Conservation (phyloP, 1,139 yeast genomes). For the Hansenula anomala region DNA sequence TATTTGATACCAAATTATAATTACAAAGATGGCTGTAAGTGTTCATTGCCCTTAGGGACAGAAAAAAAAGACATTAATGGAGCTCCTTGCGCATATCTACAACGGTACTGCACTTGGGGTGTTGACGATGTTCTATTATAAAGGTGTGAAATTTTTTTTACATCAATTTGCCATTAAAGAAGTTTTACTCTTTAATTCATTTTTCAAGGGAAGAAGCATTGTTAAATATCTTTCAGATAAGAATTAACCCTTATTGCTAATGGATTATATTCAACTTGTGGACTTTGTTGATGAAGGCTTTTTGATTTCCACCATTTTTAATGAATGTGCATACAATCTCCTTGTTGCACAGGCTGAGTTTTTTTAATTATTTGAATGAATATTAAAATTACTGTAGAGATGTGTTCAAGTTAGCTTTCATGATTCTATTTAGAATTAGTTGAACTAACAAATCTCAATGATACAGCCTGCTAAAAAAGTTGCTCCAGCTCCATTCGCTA, state of each 20-base stretch:
- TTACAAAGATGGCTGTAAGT: neutral
- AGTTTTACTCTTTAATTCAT: too few relatives aligned
- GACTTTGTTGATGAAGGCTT: neutral
- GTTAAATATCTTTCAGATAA: too few relatives aligned
- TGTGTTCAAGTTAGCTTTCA: slow-evolving; percentile 1
- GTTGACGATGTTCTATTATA: slow-evolving; percentile 18
- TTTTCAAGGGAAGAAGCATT: too few relatives aligned
- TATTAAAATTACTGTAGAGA: slow-evolving; percentile 16
- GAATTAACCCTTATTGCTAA: too few relatives aligned
- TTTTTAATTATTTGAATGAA: too few relatives aligned
- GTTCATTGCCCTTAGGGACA: too few relatives aligned
- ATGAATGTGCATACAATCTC: slow-evolving; percentile 1
- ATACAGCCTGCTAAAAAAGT: slow-evolving; percentile 74
- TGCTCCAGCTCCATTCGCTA: slow-evolving; percentile 69
- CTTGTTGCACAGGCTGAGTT: slow-evolving; percentile 15
- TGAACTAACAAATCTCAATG: slow-evolving; percentile 51
- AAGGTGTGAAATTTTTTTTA: neutral
- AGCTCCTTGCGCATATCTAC: slow-evolving; percentile 14
- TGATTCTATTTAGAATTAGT: slow-evolving; percentile 2
- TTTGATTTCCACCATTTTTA: neutral
- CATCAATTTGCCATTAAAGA: too few relatives aligned
- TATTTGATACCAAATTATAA: neutral
- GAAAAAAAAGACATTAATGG: slow-evolving; percentile 19
- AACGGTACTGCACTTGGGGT: slow-evolving; percentile 14
- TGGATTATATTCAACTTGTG: too few relatives aligned